Percentiles rank a stretch among this genome's conserved stretches.
These are phyloP conservation scores for Paradendryphiella salina DNA, from an alignment of 2,329 filamentous ascomycete genomes.

Conservation along the genomic window DNA sequence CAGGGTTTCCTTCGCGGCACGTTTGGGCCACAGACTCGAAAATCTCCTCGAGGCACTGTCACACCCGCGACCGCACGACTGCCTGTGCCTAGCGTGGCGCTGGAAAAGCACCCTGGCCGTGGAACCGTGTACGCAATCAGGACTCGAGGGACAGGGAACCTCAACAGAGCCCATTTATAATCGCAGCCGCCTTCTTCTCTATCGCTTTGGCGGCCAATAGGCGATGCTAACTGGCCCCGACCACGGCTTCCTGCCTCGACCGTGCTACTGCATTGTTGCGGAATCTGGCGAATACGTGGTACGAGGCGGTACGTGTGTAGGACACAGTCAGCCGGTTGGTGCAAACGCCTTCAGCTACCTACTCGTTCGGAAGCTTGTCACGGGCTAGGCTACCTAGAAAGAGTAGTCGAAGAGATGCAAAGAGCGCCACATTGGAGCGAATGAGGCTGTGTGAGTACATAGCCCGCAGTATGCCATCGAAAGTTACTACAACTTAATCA, in stretches of 20 bases:
- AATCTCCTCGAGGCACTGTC: constrained; percentile 10
- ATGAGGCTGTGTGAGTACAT: constrained; percentile 5
- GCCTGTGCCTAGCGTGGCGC: background rate
- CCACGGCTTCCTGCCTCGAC: constrained; percentile 3
- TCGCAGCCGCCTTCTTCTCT: constrained; percentile 4
- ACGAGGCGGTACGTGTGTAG: constrained; percentile 9
- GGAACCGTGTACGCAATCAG: constrained; percentile 3
- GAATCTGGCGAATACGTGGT: constrained; percentile 5
- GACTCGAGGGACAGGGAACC: constrained; percentile 12
- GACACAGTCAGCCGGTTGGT: constrained; percentile 5
- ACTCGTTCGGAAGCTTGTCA: constrained; percentile 9
- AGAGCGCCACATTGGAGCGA: constrained; percentile 15
- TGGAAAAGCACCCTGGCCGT: background rate
- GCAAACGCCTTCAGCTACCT: constrained; percentile 16
- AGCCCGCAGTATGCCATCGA: background rate
- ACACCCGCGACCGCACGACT: constrained; percentile 8
- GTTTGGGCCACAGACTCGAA: constrained; percentile 5
- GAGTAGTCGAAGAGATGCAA: constrained; percentile 5
- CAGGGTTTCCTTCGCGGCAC: background rate
- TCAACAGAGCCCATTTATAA: background rate
- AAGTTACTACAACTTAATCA: background rate
- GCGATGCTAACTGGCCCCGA: constrained; percentile 1
- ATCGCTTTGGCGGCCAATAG: constrained; percentile 9
- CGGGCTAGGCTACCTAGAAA: constrained; percentile 6
- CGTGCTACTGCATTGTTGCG: constrained; percentile 14